Conservation (phyloP, 139 green algal genomes). For the Tetradesmus obliquus region DNA sequence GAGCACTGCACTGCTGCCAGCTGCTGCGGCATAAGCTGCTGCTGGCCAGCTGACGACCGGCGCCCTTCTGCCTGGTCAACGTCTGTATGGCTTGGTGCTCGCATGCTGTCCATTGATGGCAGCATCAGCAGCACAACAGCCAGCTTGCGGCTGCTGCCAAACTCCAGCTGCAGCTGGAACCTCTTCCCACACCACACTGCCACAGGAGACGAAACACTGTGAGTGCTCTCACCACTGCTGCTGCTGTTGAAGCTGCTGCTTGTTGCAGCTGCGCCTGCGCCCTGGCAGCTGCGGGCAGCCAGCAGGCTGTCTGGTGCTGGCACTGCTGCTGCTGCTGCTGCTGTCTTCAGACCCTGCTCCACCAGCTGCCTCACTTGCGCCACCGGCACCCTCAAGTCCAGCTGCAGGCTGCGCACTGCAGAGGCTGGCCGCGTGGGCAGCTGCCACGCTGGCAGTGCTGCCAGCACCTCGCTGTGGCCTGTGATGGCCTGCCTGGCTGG, state of each 20-base stretch:
- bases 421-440: constrained; percentile 13
- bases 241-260: background rate
- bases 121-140: background rate
- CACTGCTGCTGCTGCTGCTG: background rate
- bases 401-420: background rate
- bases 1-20: constrained; percentile 7
- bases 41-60: background rate
- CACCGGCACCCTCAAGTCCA: background rate
- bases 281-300: background rate
- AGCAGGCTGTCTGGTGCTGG: background rate
- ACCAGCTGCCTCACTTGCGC: constrained; percentile 4
- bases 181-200: background rate
- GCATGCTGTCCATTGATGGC: background rate
- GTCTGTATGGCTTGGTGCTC: background rate
- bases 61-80: background rate
- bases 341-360: background rate
- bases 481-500: background rate
- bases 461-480: background rate
- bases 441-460: background rate
- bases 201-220: background rate
- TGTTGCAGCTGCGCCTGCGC: too few relatives aligned
- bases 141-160: background rate
- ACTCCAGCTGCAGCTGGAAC: constrained; percentile 5
- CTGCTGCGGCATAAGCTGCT: background rate
- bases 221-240: background rate